Evolutionary conservation across 306 rosid genomes (phyloP), one percentile per base, ranked within the genome.

Genomic region (Begonia loranthoides): DNA sequence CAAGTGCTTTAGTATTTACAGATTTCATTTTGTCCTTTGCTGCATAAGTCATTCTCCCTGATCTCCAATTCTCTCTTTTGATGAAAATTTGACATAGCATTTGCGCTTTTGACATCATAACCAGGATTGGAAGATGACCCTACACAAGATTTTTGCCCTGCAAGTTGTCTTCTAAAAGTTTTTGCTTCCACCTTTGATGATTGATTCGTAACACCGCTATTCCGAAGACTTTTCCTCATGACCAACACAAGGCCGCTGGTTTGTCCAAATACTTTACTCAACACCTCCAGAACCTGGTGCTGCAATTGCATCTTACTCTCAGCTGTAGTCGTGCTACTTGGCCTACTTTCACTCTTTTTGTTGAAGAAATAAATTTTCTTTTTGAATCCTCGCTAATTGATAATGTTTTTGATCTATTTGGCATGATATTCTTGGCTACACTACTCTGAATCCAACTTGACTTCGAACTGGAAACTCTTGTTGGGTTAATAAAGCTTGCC

Each of bases 71-170:
- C 69, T 43, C 43, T 68, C 66, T 56, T 71, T 49, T 59, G 71
- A 45, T 15, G 66, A 47, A 38, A 59, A 52, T 45, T 54, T 45
- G 83, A 62, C 39, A 57, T 52, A 44, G 59, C 56, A 15, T 49
- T 57, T 45, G 73, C 52, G 55, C 40, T 54, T 62, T 52, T 67
- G 51, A 38, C 77, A 60, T 66, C 72, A 68, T 44, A 61, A 56
- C 73, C 16, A 12, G 77, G 66, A 63, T 76, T 78, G 50, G 78
- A 80, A 65, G 87, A 75, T 57, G 96, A 80, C 34, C 84, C 82
- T 45, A 80, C 69, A 58, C 87, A 73, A 57, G 90, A 87, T 54
- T 78, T 70, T 40, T 51, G 67, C 34, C 72, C 77, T 33, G 70
- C 71, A 56, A 73, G 75, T 24, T 52, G 70, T 68, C 61, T 71